Percentiles rank a stretch among this genome's conserved stretches.
These are phyloP conservation scores for Pluteus cervinus DNA, from an alignment of 768 basidiomycete species.

Conservation along the genomic window DNA sequence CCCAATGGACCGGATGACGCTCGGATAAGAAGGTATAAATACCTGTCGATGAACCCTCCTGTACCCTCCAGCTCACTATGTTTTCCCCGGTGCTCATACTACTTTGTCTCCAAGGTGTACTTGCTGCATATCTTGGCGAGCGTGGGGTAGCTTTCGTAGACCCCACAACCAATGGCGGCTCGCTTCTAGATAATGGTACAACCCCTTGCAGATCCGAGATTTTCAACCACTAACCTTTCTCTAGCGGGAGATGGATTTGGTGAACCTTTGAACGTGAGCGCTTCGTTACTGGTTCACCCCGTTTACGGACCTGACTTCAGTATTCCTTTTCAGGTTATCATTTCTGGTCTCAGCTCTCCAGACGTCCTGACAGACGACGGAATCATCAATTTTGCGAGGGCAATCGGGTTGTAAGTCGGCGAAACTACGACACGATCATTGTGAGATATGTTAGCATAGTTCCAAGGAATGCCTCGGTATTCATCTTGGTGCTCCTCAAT, in stretches of 20 bases:
- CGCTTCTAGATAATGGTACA: slow-evolving; percentile 55
- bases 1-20: no score
- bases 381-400: slow-evolving; percentile 50
- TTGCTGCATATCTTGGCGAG: no score
- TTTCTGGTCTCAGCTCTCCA: slow-evolving; percentile 58
- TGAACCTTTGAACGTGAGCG: slow-evolving; percentile 71
- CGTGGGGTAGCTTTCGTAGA: slow-evolving; percentile 31
- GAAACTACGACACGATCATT: slow-evolving; percentile 17
- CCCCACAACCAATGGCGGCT: slow-evolving; percentile 48
- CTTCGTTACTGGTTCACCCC: slow-evolving; percentile 27
- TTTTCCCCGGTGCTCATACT: no score
- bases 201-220: neutral
- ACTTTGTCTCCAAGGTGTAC: no score
- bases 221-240: neutral
- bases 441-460: no score
- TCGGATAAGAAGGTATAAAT: no score
- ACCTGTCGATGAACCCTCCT: no score
- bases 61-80: no score
- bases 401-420: slow-evolving; percentile 54
- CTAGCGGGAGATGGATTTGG: slow-evolving; percentile 35
- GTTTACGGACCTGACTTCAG: neutral
- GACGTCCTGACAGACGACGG: slow-evolving; percentile 50
- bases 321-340: slow-evolving; percentile 40
- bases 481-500: slow-evolving; percentile 58
- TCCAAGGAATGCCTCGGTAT: slow-evolving; percentile 70